Conservation (phyloP, 306 rosid genomes). For the Betula pendula region DNA sequence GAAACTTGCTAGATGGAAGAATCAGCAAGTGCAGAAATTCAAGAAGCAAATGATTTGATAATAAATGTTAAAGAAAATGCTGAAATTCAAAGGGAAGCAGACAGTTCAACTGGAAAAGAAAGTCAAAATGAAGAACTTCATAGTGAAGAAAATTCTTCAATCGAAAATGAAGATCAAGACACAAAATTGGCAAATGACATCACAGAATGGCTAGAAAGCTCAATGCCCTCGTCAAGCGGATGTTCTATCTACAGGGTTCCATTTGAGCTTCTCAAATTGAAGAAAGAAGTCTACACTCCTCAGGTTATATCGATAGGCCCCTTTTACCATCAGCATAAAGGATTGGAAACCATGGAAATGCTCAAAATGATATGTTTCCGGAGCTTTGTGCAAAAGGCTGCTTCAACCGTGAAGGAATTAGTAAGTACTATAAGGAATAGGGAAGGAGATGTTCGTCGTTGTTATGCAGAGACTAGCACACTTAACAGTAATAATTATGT, state of each 20-base stretch:
- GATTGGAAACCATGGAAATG: neutral
- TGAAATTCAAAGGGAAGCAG: too few species aligned
- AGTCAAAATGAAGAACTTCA: too few species aligned
- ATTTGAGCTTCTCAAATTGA: neutral
- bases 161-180: too few species aligned
- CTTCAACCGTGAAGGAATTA: neutral
- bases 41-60: neutral
- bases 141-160: too few species aligned
- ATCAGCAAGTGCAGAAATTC: too few species aligned
- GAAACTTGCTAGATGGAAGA: too few species aligned
- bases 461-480: neutral
- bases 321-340: neutral
- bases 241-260: conserved; percentile 4
- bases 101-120: neutral
- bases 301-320: conserved; percentile 13
- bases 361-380: neutral
- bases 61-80: too few species aligned
- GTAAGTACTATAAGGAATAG: neutral
- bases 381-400: neutral
- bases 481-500: neutral
- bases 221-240: neutral
- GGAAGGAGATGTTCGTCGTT: neutral
- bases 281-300: neutral
- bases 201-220: neutral
- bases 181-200: neutral